Base-by-base conservation (phyloP, 495 filamentous ascomycete genomes). In the Acidomyces sp. region DNA sequence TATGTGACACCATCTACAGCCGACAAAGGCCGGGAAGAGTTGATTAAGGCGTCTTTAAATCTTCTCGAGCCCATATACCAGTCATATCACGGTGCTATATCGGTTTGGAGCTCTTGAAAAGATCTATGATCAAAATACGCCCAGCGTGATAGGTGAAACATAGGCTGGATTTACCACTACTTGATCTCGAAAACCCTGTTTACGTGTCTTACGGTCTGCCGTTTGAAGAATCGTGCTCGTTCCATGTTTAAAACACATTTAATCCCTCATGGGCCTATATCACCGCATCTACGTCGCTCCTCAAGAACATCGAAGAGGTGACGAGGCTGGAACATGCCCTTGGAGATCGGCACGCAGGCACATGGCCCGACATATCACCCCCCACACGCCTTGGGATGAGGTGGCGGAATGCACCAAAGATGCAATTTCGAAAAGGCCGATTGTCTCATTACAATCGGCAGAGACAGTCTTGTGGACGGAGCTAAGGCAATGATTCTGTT, bases 401-500 rank as follows among this genome's bases (percentile, higher is more conserved):
- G 37, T 39, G 11, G 24, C 16, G 7, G 37, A 39, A 10, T 15
- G 22, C 6, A 27, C 37, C 6, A 39, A 35, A 4, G 37, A 39
- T 4, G 37, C 37, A 5, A 27, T 27, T 11, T 22, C 37, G 22
- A 39, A 39, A 19, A 39, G 5, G 37, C 37, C 21, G 37, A 39
- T 21, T 39, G 37, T 25, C 20, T 39, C n/a, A 39, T 39, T 21
- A 39, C 37, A 3, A 23, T 39, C 11, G 37, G 37, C 17, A 25
- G 37, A 13, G 37, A 25, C 23, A 39, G 37, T 21, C 37, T 39
- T 4, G 37, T 39, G 13, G 37, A 39, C 17, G 37, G 37, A 6
- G 37, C 37, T 4, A 39, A 39, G 20, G 37, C 37, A 23, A 39
- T 39, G 37, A 12, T 39, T 6, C 37, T 39, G 6, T 39, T 39